Base-by-base conservation (phyloP, 1,139 yeast genomes). In the Meyerozyma sp. region DNA sequence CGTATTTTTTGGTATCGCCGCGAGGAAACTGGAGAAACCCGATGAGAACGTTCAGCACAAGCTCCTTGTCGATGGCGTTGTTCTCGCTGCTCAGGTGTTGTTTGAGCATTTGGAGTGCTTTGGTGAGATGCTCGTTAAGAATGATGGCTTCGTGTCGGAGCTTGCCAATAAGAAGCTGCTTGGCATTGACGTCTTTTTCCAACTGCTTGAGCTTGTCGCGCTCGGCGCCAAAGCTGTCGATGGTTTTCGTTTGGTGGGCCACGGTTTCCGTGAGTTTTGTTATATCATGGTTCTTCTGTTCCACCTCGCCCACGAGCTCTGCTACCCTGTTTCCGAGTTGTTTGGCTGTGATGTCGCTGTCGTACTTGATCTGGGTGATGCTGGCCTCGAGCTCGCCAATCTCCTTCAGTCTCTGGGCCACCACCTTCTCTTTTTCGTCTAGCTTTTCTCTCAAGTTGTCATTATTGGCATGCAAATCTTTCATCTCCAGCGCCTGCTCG, bases 61-160 rank as follows among this genome's bases (percentile, higher is more conserved):
- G 75, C 61, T 90, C 95, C 57, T 86, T 84, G 59, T 91, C 98
- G 1, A 91, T 89, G 7, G 84, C 75, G 45, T 85, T 90, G 39
- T 68, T 62, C 5, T 87, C 79, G 45, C 81, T 82, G 36, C 65
- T 63, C 43, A 85, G 77, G 53, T 83, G 82, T 56, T 90, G 90
- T 46, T 93, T 81, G 62, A 91, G 70, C 74, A 72, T 69, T 14
- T 90, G 81, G 46, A 94, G 66, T 1, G 98, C 95, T 58, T 93
- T 91, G 14, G 96, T 90, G 46, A 93, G 68, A 66, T 93, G 98
- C 58, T 93, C 98, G 60, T 93, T 93, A 45, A 91, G 68, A 28
- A 89, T 88, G n/a, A 93, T 93, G 1, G 96, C 95, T 63, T 93
- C 98, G 59, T 93, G 98, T 44, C 98, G 80, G 43, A 93, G 73